phyloP scores from a whole-genome alignment of 164 flowering plant genomes.

The Santalum album region DNA sequence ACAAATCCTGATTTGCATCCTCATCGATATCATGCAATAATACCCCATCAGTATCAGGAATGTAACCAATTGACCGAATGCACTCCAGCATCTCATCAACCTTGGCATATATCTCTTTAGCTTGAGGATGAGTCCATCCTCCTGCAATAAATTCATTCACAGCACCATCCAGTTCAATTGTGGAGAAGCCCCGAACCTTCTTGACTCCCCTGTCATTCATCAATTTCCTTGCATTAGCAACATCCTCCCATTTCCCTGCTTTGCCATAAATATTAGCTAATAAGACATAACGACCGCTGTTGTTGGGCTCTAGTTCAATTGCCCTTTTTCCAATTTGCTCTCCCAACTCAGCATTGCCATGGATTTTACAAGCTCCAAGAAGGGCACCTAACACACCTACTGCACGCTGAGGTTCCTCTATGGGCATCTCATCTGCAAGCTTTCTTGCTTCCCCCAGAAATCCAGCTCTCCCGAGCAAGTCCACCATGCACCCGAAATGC shows the following conservation, averaged over 20 bases:
- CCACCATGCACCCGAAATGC: constrained; percentile 63
- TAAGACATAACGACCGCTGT: constrained; percentile 54
- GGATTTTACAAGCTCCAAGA: constrained; percentile 47
- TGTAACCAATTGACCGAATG: constrained; percentile 38
- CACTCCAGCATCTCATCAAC: constrained; percentile 39
- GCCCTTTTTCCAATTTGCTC: constrained; percentile 39
- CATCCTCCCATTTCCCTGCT: constrained; percentile 61
- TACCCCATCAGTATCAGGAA: constrained; percentile 36
- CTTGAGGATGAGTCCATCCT: constrained; percentile 45
- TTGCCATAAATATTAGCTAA: constrained; percentile 54
- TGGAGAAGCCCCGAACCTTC: constrained; percentile 55
- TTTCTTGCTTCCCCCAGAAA: constrained; percentile 39
- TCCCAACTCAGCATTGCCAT: constrained; percentile 40
- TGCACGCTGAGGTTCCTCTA: constrained; percentile 44
- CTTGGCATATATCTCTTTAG: constrained; percentile 36
- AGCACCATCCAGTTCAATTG: constrained; percentile 47
- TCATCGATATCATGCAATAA: constrained; percentile 32
- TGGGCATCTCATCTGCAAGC: constrained; percentile 39
- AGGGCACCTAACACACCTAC: constrained; percentile 52
- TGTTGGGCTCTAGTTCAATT: constrained; percentile 46
- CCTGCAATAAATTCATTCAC: constrained; percentile 53
- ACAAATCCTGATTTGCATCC: constrained; percentile 45
- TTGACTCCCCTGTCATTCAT: constrained; percentile 57
- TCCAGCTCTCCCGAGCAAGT: constrained; percentile 52
- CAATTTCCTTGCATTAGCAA: constrained; percentile 38